Evolutionary conservation across 177 flowering plant species (phyloP), one percentile per base, ranked within the genome.

Genomic region (Tripterygium wilfordii): DNA sequence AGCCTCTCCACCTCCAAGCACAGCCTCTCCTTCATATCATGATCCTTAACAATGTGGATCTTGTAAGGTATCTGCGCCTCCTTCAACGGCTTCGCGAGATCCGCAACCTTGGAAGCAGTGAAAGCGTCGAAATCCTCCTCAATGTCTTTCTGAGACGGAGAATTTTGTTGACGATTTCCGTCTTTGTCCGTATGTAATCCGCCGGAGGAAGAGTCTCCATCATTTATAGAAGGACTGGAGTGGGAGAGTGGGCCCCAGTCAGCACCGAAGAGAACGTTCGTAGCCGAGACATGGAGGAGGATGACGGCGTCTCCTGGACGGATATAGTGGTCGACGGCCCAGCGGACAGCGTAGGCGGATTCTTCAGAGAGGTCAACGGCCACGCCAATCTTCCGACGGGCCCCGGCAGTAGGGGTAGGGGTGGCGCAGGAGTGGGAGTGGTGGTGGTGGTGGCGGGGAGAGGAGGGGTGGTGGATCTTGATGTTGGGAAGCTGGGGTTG

Each of bases 41-140:
- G 71, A 16, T 67, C 71, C 61, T 67, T 67, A n/a, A 67, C 71
- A 13, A 67, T 67, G 38, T 67, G 71, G 45, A 67, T 58, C 67
- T 67, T 67, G 57, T 36, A 62, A 7, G 71, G 71, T 25, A 66
- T 53, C 57, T 54, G 60, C 3, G 67, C 67, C 24, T 66, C 71
- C 60, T 36, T 47, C 36, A 66, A n/a, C 8, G 71, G 71, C 48
- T 16, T 57, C n/a, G 71, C 71, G 6, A 67, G 57, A 57, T 67
- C 71, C 13, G 61, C 67, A 3, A 52, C 56, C 48, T 67, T 67
- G 0, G 67, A 21, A 0, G 67, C 64, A 8, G 67, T 67, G 50
- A 67, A 67, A 4, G 64, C 63, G 23, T 62, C 71, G 44, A 67
- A 67, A 8, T 67, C 71, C 10, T 62, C 67, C 42, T 60, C 61